These are phyloP conservation scores for Mycena amicta DNA, from an alignment of 768 basidiomycete genomes.

Conservation along the genomic window DNA sequence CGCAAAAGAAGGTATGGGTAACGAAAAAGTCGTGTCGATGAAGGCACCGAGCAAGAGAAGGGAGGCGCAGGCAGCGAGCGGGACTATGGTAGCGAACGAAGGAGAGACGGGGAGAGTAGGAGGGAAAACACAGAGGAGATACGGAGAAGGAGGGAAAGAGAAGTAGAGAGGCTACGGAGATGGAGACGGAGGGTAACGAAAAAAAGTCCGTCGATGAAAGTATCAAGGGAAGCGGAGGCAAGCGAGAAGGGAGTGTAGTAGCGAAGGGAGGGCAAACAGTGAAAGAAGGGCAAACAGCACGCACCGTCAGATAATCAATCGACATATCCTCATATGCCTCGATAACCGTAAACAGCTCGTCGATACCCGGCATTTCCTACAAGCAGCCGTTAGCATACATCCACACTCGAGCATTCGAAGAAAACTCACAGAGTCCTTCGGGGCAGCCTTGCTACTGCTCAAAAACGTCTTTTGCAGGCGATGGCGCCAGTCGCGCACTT, in stretches of 20 bases:
- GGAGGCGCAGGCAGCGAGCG: too few relatives aligned
- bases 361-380: constrained; percentile 77
- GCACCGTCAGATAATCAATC: constrained; percentile 65
- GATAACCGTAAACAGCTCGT: constrained; percentile 73
- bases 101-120: not conserved
- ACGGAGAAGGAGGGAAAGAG: not conserved
- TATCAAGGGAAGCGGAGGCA: too few relatives aligned
- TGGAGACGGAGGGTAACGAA: too few relatives aligned
- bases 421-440: constrained; percentile 63
- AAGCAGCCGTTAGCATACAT: not conserved
- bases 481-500: constrained; percentile 91
- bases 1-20: too few relatives aligned
- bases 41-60: too few relatives aligned
- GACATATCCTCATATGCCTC: constrained; percentile 78
- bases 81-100: too few relatives aligned
- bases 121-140: too few relatives aligned
- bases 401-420: not conserved
- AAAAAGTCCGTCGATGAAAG: too few relatives aligned
- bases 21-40: too few relatives aligned
- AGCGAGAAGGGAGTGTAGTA: too few relatives aligned
- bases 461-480: constrained; percentile 88
- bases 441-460: constrained; percentile 59
- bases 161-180: too few relatives aligned
- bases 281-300: constrained; percentile 15
- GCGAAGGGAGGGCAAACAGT: too few relatives aligned